phyloP scores from a whole-genome alignment of 306 rosid genomes.

The Begonia loranthoides region DNA sequence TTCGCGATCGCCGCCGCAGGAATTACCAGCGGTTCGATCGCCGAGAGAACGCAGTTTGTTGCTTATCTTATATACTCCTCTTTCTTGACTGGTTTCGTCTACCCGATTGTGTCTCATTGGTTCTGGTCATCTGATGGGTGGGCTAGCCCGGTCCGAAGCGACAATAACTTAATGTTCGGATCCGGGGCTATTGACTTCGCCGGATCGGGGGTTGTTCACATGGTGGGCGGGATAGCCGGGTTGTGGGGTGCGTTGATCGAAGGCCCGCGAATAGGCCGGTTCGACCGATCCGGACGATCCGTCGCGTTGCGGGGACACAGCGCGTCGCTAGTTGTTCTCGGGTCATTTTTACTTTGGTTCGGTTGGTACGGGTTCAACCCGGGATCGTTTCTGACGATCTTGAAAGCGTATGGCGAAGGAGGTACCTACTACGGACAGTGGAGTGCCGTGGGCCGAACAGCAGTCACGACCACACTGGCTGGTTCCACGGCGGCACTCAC shows the following conservation, averaged over 20 bases:
- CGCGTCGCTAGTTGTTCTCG: conserved; percentile 52
- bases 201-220: conserved; percentile 63
- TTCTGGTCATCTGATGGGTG: conserved; percentile 63
- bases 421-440: conserved; percentile 52
- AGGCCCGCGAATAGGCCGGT: conserved; percentile 77
- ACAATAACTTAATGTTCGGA: conserved; percentile 17
- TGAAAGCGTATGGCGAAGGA: conserved; percentile 20
- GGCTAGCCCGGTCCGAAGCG: conserved; percentile 37
- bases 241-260: conserved; percentile 67
- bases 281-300: conserved; percentile 40
- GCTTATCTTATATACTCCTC: conserved; percentile 72
- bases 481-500: conserved; percentile 69
- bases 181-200: conserved; percentile 62
- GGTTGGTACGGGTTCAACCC: conserved; percentile 88
- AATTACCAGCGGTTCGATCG: conserved; percentile 78
- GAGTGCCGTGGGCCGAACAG: conserved; percentile 75
- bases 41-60: conserved; percentile 63
- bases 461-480: conserved; percentile 65
- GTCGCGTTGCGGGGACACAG: conserved; percentile 60
- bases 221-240: conserved; percentile 78
- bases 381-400: conserved; percentile 50
- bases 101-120: conserved; percentile 71
- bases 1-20: conserved; percentile 78
- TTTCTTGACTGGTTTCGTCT: conserved; percentile 58
- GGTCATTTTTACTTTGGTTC: conserved; percentile 67